A percentile compares a stretch with the other conserved stretches of the same genome.
These are phyloP conservation scores for Musa beccarii DNA, from an alignment of 176 grass and related monocot genomes.

Conservation along the genomic window DNA sequence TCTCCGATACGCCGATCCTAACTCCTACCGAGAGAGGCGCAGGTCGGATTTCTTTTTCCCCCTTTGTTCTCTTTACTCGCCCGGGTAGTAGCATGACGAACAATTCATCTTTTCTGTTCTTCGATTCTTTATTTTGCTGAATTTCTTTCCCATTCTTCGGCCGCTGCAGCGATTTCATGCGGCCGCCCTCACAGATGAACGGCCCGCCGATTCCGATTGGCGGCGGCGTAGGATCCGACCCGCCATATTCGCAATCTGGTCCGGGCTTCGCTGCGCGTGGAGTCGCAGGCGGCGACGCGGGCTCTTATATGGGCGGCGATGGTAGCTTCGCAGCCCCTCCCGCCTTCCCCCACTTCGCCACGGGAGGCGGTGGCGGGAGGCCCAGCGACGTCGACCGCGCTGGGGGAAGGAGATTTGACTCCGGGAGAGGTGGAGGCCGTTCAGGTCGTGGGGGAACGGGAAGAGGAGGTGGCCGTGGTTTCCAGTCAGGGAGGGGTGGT, in stretches of 20 bases:
- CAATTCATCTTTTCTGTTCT: no score
- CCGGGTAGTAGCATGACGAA: no score
- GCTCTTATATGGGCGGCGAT: not conserved
- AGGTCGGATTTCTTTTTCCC: conserved; percentile 34
- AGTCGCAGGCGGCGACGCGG: not conserved
- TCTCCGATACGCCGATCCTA: conserved; percentile 66
- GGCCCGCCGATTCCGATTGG: not conserved
- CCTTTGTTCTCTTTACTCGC: not conserved
- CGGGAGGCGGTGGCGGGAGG: conserved; percentile 5
- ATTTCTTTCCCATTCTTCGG: not conserved
- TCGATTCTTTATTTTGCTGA: not conserved
- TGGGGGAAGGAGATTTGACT: not conserved
- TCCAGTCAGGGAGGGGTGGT: not conserved
- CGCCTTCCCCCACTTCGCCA: not conserved
- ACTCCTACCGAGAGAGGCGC: conserved; percentile 82
- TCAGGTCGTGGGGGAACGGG: conserved; percentile 18
- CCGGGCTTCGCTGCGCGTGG: not conserved
- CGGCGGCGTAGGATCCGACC: conserved; percentile 2
- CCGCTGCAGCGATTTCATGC: conserved; percentile 30
- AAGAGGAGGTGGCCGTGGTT: conserved; percentile 19
- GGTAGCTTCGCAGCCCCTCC: not conserved
- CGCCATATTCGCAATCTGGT: not conserved
- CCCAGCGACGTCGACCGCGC: not conserved
- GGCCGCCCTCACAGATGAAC: conserved; percentile 6
- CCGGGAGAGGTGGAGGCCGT: not conserved